Evolutionary conservation across 805 yeast species (phyloP), one percentile per base, ranked within the genome.

Genomic region (Ascoidea rubescens): DNA sequence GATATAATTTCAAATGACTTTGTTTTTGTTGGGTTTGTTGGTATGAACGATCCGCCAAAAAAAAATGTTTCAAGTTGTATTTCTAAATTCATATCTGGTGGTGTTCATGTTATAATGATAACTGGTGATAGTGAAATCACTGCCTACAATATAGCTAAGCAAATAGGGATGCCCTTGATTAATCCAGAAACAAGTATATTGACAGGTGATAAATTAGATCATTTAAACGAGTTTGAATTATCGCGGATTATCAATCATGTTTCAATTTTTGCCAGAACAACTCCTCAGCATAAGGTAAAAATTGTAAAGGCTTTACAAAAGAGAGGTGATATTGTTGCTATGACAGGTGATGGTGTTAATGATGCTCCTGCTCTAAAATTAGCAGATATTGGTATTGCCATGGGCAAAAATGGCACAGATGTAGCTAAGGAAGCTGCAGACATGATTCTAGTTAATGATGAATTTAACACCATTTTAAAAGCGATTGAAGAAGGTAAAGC

Each of bases 321-420:
- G 64, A 78, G 95, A 64, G 96, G 96, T 50, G 96, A 91, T 65
- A 82, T 91, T 56, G 98, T 91, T 51, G 99, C 97, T 30, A 90
- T 91, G 96, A 90, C 98, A n/a, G 99, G 99, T 59, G 98, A 90
- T 68, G 98, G 98, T 69, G 96, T 91, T 12, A 90, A 90, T 66
- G 98, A 90, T 72, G 98, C 98, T 0, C 98, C 98, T n/a, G 97
- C 98, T 5, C 74, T 91, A 60, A 90, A 91, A 64, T 74, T 90
- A 59, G 97, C 98, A 2, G 96, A 90, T 68, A 90, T 90, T 59
- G 98, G 98, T 62, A 87, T 91, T 59, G 83, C 96, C 12, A 89
- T 90, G 93, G 93, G 89, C 55, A 79, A 79, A 59, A 83, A 85
- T 71, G 99, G 99, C 54, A 93, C 98, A 0, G 99, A 91, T 67